These are phyloP conservation scores for Ceratocystis lukuohia DNA, from an alignment of 2,329 filamentous ascomycete species.

Conservation along the genomic window DNA sequence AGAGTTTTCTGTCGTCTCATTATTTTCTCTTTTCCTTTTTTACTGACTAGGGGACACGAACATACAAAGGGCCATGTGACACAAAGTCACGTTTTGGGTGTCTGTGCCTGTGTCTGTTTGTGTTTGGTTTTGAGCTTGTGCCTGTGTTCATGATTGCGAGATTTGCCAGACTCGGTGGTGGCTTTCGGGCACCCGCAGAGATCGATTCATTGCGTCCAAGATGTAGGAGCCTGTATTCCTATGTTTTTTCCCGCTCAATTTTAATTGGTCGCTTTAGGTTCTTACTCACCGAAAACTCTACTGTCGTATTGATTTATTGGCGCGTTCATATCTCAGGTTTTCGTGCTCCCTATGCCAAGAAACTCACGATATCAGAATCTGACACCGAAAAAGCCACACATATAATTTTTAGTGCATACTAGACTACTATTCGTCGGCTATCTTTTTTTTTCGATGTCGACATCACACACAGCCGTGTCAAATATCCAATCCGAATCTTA, in stretches of 20 bases:
- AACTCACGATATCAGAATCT: not conserved
- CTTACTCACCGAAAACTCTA: not conserved
- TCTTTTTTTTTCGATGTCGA: not conserved
- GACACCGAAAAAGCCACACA: not conserved
- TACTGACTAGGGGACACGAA: not conserved
- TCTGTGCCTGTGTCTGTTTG: conserved; percentile 2
- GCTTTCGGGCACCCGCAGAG: not conserved
- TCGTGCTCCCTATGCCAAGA: not conserved
- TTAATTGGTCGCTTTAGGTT: not conserved
- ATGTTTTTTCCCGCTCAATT: not conserved
- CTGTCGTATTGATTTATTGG: not conserved
- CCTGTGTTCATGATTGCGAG: not conserved
- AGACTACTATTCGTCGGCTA: not conserved
- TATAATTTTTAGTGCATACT: not conserved
- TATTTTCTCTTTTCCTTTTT: not conserved
- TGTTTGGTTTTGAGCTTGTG: not conserved
- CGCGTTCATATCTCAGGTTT: not conserved
- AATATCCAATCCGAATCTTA: not conserved
- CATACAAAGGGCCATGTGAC: not conserved
- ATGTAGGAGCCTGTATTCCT: not conserved
- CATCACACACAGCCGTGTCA: not conserved
- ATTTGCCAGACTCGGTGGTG: not conserved
- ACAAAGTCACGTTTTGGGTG: not conserved
- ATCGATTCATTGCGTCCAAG: not conserved
- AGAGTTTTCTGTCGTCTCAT: conserved; percentile 8